These are phyloP conservation scores for Chlorociboria aeruginascens DNA, from an alignment of 495 filamentous ascomycete species.

Conservation along the genomic window DNA sequence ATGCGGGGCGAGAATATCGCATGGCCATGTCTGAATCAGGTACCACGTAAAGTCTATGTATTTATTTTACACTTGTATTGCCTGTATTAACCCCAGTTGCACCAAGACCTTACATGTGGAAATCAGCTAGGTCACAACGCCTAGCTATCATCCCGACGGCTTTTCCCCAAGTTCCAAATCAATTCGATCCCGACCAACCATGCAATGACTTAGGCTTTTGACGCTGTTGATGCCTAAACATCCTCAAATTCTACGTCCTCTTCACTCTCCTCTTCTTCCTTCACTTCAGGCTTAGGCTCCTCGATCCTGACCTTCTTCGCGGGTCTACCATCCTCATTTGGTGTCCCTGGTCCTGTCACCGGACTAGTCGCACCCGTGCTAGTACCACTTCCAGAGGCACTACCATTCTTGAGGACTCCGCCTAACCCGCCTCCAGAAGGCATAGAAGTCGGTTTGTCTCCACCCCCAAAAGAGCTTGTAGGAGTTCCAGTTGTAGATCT, in stretches of 20 bases:
- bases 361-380: constrained; percentile 21
- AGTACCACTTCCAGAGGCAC: constrained; percentile 24
- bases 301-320: constrained; percentile 45
- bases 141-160: background rate
- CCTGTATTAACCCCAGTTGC: no score
- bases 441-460: background rate
- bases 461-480: constrained; percentile 9
- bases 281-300: constrained; percentile 33
- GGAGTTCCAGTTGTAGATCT: constrained; percentile 19
- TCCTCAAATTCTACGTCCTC: constrained; percentile 59
- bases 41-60: no score
- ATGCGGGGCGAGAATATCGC: no score
- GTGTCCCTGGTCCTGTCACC: constrained; percentile 20
- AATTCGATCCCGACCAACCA: background rate
- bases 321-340: constrained; percentile 29
- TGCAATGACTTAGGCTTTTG: background rate
- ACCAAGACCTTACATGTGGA: no score
- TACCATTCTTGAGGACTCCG: constrained; percentile 16
- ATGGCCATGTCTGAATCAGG: no score
- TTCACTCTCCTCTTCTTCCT: constrained; percentile 38
- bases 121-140: no score
- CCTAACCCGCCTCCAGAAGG: constrained; percentile 4
- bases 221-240: constrained; percentile 29
- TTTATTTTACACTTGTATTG: no score
- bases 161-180: background rate